A percentile compares a stretch with the other conserved stretches of the same genome.
Evolutionary conservation across 2,329 filamentous ascomycete genomes (phyloP).

Genomic region (Madurella mycetomatis): DNA sequence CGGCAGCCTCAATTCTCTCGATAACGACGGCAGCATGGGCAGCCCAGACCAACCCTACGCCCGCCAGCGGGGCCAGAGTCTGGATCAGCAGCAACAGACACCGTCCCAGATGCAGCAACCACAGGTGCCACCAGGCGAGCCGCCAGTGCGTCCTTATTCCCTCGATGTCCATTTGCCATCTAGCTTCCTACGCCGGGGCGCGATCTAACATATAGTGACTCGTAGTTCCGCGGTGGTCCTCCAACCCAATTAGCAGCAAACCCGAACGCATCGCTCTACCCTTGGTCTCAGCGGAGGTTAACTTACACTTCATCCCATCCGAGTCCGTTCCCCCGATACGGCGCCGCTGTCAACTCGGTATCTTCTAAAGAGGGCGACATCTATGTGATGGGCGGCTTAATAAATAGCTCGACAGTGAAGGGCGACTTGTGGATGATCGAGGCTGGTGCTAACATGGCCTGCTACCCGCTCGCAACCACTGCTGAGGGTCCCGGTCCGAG

Average conservation of each 20-base stretch:
- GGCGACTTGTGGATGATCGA: slow-evolving; percentile 98
- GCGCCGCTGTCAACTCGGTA: slow-evolving; percentile 86
- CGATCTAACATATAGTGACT: slow-evolving; percentile 5
- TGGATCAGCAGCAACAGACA: slow-evolving; percentile 44
- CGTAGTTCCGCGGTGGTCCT: slow-evolving; percentile 52
- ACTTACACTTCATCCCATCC: slow-evolving; percentile 78
- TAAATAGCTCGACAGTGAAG: slow-evolving; percentile 92
- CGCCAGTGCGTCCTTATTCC: slow-evolving; percentile 37
- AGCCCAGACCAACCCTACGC: slow-evolving; percentile 63
- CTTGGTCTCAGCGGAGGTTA: slow-evolving; percentile 87
- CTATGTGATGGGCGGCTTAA: slow-evolving; percentile 94
- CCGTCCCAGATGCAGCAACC: slow-evolving; percentile 48
- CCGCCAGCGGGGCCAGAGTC: slow-evolving; percentile 50
- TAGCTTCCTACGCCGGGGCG: slow-evolving; percentile 9
- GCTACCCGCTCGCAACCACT: slow-evolving; percentile 86
- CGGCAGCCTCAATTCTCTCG: slow-evolving; percentile 71
- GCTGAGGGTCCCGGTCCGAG: slow-evolving; percentile 91
- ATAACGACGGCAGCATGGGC: slow-evolving; percentile 50
- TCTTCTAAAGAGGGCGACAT: slow-evolving; percentile 96
- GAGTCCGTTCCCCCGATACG: slow-evolving; percentile 93
- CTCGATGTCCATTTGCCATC: not conserved
- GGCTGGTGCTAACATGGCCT: slow-evolving; percentile 79
- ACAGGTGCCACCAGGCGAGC: slow-evolving; percentile 31
- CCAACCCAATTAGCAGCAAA: slow-evolving; percentile 37
- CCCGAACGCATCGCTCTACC: slow-evolving; percentile 79